Evolutionary conservation across 352 stramenopile species (phyloP).

Genomic region (Thraustotheca clavata): DNA sequence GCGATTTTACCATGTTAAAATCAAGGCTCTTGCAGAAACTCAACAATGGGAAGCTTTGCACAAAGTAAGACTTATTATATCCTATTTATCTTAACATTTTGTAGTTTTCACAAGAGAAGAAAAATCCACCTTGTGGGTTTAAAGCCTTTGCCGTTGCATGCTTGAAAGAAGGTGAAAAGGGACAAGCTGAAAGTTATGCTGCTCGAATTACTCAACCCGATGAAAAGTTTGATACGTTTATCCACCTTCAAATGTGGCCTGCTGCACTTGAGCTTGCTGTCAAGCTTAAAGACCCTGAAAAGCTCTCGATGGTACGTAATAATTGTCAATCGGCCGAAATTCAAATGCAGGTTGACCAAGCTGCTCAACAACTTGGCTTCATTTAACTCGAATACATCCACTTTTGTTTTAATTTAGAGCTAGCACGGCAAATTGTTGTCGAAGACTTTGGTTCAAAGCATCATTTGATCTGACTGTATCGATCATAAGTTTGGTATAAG

Average conservation of each 20-base stretch:
- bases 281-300: conserved; percentile 79
- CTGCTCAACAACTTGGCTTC: conserved; percentile 71
- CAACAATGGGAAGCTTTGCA: conserved; percentile 82
- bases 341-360: conserved; percentile 69
- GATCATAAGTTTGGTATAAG: neutral
- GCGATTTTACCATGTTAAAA: conserved; percentile 87
- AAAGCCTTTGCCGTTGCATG: conserved; percentile 78
- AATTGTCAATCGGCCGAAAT: conserved; percentile 64
- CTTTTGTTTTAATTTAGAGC: conserved; percentile 18
- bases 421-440: conserved; percentile 6
- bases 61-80: conserved; percentile 27
- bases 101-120: conserved; percentile 74
- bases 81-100: neutral
- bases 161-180: conserved; percentile 64
- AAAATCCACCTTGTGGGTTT: conserved; percentile 74
- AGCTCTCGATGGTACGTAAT: conserved; percentile 78
- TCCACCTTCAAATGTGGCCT: conserved; percentile 76
- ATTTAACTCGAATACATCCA: conserved; percentile 24
- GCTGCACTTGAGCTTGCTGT: conserved; percentile 75
- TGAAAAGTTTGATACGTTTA: conserved; percentile 83
- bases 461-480: neutral
- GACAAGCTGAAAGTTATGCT: conserved; percentile 75
- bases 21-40: conserved; percentile 75
- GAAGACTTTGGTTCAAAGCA: neutral
- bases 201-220: conserved; percentile 69